Evolutionary conservation across 2,329 filamentous ascomycete species (phyloP).

Genomic region (Phyllosticta citrichinensis): DNA sequence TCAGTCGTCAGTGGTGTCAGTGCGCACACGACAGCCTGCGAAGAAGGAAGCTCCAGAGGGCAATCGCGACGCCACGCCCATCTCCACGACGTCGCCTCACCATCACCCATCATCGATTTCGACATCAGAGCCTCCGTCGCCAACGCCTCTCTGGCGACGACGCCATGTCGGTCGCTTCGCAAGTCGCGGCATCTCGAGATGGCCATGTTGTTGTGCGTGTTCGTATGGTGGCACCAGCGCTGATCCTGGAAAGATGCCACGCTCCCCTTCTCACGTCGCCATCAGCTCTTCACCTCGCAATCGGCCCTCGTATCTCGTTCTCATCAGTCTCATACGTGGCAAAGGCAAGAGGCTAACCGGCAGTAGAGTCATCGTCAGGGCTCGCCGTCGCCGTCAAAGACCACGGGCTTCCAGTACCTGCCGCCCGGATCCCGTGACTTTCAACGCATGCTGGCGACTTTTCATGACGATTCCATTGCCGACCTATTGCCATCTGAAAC

Average conservation of each 20-base stretch:
- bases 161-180: neutral
- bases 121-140: neutral
- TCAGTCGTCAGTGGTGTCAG: neutral
- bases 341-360: neutral
- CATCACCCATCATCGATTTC: neutral
- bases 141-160: neutral
- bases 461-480: neutral
- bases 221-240: neutral
- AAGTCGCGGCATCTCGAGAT: neutral
- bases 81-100: neutral
- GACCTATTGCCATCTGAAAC: neutral
- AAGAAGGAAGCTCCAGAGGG: neutral
- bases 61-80: neutral
- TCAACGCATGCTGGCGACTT: neutral
- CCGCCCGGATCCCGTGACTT: neutral
- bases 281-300: neutral
- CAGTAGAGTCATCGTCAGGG: neutral
- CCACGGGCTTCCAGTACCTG: neutral
- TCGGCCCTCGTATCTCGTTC: neutral
- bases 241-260: neutral
- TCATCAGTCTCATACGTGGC: neutral
- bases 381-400: neutral
- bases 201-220: neutral
- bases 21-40: neutral
- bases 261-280: neutral